Percentiles rank a stretch among this genome's conserved stretches.
Evolutionary conservation across 306 rosid species (phyloP).

Genomic region (Prunus armeniaca): DNA sequence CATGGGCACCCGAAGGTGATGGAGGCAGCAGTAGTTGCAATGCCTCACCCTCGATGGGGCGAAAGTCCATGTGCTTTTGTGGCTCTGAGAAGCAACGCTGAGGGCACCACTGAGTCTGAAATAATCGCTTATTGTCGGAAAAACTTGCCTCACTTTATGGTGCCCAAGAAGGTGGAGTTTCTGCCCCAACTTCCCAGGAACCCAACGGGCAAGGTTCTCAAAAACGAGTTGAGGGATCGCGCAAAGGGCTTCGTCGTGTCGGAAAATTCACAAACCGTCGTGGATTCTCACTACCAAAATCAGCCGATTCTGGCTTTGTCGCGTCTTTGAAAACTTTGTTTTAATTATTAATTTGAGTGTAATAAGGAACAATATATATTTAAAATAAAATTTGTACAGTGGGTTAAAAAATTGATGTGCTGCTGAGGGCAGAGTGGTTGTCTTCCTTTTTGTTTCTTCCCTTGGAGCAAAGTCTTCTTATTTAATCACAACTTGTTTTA

Average conservation of each 20-base stretch:
- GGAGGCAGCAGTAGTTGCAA: constrained; percentile 94
- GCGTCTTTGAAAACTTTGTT: constrained; percentile 45
- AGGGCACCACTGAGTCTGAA: constrained; percentile 26
- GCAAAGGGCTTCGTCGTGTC: constrained; percentile 22
- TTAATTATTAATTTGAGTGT: background rate
- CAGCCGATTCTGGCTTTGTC: constrained; percentile 47
- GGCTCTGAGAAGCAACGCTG: constrained; percentile 18
- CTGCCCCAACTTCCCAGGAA: constrained; percentile 40
- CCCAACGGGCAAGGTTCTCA: constrained; percentile 40
- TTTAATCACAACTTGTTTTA: background rate
- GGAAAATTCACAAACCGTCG: background rate
- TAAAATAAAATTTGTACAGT: background rate
- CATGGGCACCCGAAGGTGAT: constrained; percentile 60
- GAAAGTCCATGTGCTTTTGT: constrained; percentile 91
- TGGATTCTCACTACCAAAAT: background rate
- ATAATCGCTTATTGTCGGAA: constrained; percentile 29
- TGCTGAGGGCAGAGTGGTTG: background rate
- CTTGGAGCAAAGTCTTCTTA: background rate
- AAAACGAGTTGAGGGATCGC: constrained; percentile 28
- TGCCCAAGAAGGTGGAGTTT: constrained; percentile 46
- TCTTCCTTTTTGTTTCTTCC: background rate
- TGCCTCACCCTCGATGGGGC: constrained; percentile 88
- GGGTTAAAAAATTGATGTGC: background rate
- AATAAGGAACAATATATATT: background rate
- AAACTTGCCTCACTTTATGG: constrained; percentile 42